phyloP scores from a whole-genome alignment of 345 rosid genomes.

The Excoecaria agallocha region DNA sequence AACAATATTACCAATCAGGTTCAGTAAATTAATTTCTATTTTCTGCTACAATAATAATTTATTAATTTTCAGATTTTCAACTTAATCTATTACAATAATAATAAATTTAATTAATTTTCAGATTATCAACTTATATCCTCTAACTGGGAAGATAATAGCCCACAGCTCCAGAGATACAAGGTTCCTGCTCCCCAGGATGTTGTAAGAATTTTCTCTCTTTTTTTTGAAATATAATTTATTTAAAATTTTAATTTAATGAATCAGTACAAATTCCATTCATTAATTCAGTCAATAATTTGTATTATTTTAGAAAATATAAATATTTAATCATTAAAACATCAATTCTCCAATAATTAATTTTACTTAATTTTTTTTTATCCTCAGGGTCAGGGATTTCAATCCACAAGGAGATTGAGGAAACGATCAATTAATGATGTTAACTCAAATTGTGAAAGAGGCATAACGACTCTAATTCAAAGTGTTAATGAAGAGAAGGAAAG shows the following conservation, averaged over 20 bases:
- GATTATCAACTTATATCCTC: constrained; percentile 26
- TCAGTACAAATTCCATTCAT: no score
- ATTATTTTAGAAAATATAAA: background rate
- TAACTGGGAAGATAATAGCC: constrained; percentile 11
- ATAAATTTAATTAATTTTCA: constrained; percentile 13
- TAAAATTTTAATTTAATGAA: no score
- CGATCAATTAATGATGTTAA: constrained; percentile 15
- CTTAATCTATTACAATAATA: no score
- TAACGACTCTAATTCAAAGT: background rate
- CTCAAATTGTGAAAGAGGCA: constrained; percentile 1
- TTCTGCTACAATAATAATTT: background rate
- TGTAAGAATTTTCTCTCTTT: constrained; percentile 11
- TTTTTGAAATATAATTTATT: no score
- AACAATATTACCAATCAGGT: constrained; percentile 41
- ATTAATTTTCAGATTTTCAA: no score
- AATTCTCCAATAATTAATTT: background rate
- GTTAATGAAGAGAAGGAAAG: constrained; percentile 24
- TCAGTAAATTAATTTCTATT: constrained; percentile 6
- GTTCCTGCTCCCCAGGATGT: constrained; percentile 19
- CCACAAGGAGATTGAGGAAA: constrained; percentile 17
- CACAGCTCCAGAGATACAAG: constrained; percentile 18
- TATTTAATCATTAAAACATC: background rate
- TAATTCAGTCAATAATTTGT: no score
- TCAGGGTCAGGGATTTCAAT: constrained; percentile 22
- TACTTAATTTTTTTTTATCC: background rate